Base-by-base conservation (phyloP, 768 basidiomycete genomes). In the Austroboletus festivus region DNA sequence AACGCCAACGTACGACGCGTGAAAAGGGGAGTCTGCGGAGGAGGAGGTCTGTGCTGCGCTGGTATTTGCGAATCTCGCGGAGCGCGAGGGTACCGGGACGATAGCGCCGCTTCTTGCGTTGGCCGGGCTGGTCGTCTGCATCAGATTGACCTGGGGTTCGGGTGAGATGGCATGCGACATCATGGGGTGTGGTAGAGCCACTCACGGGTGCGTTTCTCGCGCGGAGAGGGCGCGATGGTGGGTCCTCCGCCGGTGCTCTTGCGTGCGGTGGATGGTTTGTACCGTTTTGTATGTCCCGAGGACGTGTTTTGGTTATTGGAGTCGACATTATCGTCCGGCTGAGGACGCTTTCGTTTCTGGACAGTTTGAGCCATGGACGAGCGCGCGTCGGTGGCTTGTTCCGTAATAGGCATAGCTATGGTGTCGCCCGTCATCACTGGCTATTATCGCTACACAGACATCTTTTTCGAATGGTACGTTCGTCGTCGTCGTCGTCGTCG, bases 11-110 rank as follows among this genome's bases (percentile, higher is more conserved):
- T 59, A 96, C 93, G 59, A 96, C 74, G 58, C 93, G 89, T 40
- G 91, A 88, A 65, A 97, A 97, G 0, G 93, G 93, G 37, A 96
- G 77, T 66, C 88, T 95, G 55, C 81, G 80, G 48, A 97, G 71
- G 51, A 97, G 73, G 37, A 96, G 73, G 62, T 94, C 93, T 7
- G 93, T 96, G 58, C 84, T 87, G 66, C 89, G 91, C 67, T 97
- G 93, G 68, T 96, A 97, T 64, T 87, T 90, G 59, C 94, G 79
- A 44, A 97, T 95, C 72, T 97, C 93, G 38, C 87, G 81, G 53
- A 97, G 72, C 28, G 93, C 93, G 49, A 89, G 82, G 3, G 91
- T 94, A 9, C 93, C 93, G 0, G 93, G 93, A 52, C 91, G 80
- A 70, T 80, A 97, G n/a, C 93, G 77, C 60, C 70, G 76, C 62